Conservation (phyloP, 768 basidiomycete species). For the Naganishia antarctica region DNA sequence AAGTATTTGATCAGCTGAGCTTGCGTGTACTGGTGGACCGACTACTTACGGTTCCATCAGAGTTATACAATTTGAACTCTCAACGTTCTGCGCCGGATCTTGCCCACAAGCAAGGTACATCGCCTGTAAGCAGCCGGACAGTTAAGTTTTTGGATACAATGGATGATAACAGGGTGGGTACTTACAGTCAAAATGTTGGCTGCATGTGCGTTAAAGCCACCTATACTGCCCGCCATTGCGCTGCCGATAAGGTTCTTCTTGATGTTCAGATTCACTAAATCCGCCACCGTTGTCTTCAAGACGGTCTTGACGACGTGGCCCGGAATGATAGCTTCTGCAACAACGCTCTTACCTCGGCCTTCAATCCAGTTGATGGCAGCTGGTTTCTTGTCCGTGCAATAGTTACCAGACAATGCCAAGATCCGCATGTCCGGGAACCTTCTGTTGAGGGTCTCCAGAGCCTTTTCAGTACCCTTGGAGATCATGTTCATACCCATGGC, state of each 20-base stretch:
- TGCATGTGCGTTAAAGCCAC: constrained; percentile 98
- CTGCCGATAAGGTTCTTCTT: constrained; percentile 98
- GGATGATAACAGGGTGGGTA: constrained; percentile 32
- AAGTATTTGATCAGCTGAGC: background rate
- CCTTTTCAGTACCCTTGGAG: constrained; percentile 93
- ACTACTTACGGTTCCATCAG: constrained; percentile 97
- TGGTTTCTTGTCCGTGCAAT: constrained; percentile 99
- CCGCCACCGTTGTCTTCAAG: constrained; percentile 89
- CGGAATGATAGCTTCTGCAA: constrained; percentile 89
- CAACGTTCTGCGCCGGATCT: constrained; percentile 98
- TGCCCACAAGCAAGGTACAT: constrained; percentile 94
- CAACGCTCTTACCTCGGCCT: constrained; percentile 94
- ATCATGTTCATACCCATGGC: constrained; percentile 99
- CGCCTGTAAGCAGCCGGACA: constrained; percentile 50
- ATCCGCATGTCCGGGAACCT: constrained; percentile 87
- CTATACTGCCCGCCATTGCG: constrained; percentile 96
- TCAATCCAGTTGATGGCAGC: constrained; percentile 99
- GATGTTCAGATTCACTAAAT: constrained; percentile 79
- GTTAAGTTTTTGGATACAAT: background rate
- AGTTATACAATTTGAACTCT: constrained; percentile 97
- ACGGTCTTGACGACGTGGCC: constrained; percentile 82
- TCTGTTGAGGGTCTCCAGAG: constrained; percentile 64
- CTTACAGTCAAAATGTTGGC: constrained; percentile 79
- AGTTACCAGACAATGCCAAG: constrained; percentile 89
- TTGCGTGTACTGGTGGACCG: too few relatives aligned